These are phyloP conservation scores for Rachicladosporium sp. DNA, from an alignment of 2,329 filamentous ascomycete genomes.

Conservation along the genomic window DNA sequence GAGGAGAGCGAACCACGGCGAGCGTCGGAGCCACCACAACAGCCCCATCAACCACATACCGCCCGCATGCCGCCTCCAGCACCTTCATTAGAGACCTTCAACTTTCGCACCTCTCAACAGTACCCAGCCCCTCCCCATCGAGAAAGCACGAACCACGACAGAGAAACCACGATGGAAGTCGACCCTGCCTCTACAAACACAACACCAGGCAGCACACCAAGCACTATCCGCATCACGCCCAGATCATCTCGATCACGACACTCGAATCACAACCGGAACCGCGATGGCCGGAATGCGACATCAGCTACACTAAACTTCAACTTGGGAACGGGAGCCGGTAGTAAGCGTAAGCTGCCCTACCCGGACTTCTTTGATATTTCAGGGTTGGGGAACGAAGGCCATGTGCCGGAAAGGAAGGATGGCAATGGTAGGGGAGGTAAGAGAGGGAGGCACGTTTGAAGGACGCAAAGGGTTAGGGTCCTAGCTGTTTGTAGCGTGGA, in stretches of 20 bases:
- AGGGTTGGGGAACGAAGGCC: conserved; percentile 48
- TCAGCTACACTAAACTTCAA: conserved; percentile 25
- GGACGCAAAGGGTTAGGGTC: no score
- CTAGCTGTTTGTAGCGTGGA: no score
- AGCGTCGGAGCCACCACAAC: conserved; percentile 8
- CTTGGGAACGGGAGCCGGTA: conserved; percentile 52
- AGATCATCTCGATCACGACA: conserved; percentile 15
- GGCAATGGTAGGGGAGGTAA: conserved; percentile 20
- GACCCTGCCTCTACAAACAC: conserved; percentile 10
- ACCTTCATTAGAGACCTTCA: conserved; percentile 51
- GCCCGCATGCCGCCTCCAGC: conserved; percentile 19
- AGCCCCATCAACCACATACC: conserved; percentile 3
- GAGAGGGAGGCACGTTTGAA: conserved; percentile 22
- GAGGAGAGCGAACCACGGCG: conserved; percentile 11
- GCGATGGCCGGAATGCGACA: conserved; percentile 6
- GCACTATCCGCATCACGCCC: conserved; percentile 1
- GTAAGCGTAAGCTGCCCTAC: conserved; percentile 61
- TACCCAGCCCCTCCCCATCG: conserved; percentile 38
- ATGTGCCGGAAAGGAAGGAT: conserved; percentile 8
- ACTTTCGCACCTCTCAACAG: conserved; percentile 53
- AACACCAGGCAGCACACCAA: conserved; percentile 1
- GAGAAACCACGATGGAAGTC: conserved; percentile 47
- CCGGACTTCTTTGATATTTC: conserved; percentile 64
- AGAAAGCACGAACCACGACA: conserved; percentile 36
- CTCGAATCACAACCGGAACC: conserved; percentile 18